Evolutionary conservation across 345 rosid genomes (phyloP), one percentile per base, ranked within the genome.

Genomic region (Brassica carinata): DNA sequence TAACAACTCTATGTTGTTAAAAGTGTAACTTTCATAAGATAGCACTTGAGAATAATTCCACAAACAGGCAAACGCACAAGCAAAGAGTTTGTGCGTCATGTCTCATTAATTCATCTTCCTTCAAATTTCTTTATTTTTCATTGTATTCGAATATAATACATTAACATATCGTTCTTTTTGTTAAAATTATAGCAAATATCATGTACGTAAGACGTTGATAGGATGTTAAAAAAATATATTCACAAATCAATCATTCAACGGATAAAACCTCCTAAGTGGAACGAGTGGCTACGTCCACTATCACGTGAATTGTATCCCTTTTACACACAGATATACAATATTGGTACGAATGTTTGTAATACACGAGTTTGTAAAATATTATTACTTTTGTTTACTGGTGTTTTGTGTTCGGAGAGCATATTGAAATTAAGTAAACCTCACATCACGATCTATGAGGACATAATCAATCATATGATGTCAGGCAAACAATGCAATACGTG

Each of bases 41-140:
- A 40, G 27, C 78, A 79, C 73, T 67, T 14, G 64, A 73, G 64
- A 73, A 79, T 73, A 43, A 79, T 58, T 67, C 78, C 64, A 73
- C 69, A 79, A 73, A 67, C 67, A 61, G 63, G 59, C 36, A 55
- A 73, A 79, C 51, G 68, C 36, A 57, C 67, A 73, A 67, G 36
- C 36, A 57, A 57, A 40, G 62, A 57, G 69, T 27, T 11, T 72
- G 73, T 79, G 73, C 73, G 67, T 72, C 72, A 55, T 66, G 77
- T 79, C 77, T 79, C 73, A 66, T 66, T 77, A 33, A 5, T 45
- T 14, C 30, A 23, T 67, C 11, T 23, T 23, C 63, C 66, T 66
- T 75, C 34, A 18, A 23, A 13, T 30, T 43, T 77, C 33, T 69
- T 61, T 38, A 7, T 76, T 67, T 23, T 65, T 65, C 53, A 38